Evolutionary conservation across 1,139 yeast species (phyloP), one percentile per base, ranked within the genome.

Genomic region (Yamadazyma atmosphaerica): DNA sequence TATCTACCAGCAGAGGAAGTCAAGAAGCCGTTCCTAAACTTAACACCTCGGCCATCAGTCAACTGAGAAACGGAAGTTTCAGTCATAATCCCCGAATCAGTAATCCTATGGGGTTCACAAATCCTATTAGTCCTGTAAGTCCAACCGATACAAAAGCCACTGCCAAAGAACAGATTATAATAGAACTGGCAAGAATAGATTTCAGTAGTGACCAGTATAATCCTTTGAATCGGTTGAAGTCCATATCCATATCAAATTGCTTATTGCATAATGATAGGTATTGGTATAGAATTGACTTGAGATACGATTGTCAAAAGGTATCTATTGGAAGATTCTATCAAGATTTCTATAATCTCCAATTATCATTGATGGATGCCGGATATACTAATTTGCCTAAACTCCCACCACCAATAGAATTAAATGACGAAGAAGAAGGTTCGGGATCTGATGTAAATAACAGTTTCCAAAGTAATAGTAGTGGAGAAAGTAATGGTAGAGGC

Each of bases 211-310:
- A 34, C 2, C 17, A 33, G 8, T 43, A 37, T 17, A 24, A 39
- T n/a, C 45, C 45, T 14, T 28, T 32, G 3, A 5, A 28, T n/a
- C 32, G 34, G 11, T 36, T 43, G 9, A 17, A 34, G 7, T 34
- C 47, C 9, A 37, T 49, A 2, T 58, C 66, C 12, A 67, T 70
- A n/a, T 49, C 65, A n/a, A 65, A 67, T 46, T 69, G 69, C 41
- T 55, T 68, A 21, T 56, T 65, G 17, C 62, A 48, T 37, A 61
- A 68, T 17, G 61, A 66, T 35, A 49, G 75, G 35, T 68, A 64
- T 46, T 71, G 77, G 76, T 72, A 71, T 50, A 52, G 76, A 34
- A 51, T 72, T 28, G 76, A 71, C 44, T 51, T 70, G 17, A 57
- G 51, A 21, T 65, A 61, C 38, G 57, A 68, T 12, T 61, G 64